Percentiles rank a stretch among this genome's conserved stretches.
Evolutionary conservation across 2,329 filamentous ascomycete species (phyloP).

Genomic region (Aspergillus hortae): DNA sequence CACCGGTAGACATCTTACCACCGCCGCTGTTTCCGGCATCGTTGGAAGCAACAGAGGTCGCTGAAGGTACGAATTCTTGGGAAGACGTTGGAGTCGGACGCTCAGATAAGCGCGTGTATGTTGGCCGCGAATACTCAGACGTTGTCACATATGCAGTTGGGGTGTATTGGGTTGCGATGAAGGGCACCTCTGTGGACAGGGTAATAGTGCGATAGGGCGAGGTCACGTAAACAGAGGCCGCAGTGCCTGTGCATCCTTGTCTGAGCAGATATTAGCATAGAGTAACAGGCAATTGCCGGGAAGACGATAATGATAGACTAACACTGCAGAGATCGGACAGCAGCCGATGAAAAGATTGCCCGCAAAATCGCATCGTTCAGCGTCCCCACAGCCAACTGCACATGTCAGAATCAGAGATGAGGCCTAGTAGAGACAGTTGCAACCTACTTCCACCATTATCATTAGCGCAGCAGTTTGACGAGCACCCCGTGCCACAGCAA

Average conservation of each 20-base stretch:
- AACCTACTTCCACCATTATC: constrained; percentile 5
- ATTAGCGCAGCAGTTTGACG: constrained; percentile 8
- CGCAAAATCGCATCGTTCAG: constrained; percentile 2
- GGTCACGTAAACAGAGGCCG: not conserved
- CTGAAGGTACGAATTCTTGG: not conserved
- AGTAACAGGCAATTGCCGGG: too few relatives aligned
- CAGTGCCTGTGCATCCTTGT: not conserved
- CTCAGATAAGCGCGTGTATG: too few relatives aligned
- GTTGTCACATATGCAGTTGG: too few relatives aligned
- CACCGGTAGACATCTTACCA: constrained; percentile 4
- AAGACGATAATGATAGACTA: not conserved
- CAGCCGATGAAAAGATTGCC: constrained; percentile 11
- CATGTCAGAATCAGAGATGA: not conserved
- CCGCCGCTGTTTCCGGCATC: not conserved
- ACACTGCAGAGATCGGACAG: constrained; percentile 1
- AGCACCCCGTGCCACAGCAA: constrained; percentile 8
- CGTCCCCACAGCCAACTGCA: constrained; percentile 5
- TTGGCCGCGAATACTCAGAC: too few relatives aligned
- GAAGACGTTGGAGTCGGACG: too few relatives aligned
- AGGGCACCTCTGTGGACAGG: not conserved
- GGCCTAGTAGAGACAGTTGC: not conserved
- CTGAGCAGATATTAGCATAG: not conserved
- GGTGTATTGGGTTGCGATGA: not conserved
- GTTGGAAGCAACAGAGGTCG: not conserved
- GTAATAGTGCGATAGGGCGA: not conserved